phyloP scores from a whole-genome alignment of 2,329 filamentous ascomycete species.

The Berkeleyomyces rouxiae region DNA sequence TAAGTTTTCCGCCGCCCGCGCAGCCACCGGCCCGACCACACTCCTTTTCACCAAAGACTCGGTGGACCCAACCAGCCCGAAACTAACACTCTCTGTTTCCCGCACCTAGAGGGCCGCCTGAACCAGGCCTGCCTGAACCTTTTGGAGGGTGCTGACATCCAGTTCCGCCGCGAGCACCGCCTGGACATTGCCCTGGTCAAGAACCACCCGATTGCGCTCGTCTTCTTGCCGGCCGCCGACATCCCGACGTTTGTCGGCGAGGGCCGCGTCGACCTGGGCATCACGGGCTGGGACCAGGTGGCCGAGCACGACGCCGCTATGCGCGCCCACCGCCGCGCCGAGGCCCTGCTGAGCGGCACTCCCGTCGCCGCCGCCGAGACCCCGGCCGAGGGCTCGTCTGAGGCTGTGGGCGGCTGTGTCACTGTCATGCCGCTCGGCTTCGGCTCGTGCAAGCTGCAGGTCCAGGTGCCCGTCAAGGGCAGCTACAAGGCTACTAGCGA shows the following conservation, averaged over 20 bases:
- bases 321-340: conserved; percentile 30
- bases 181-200: conserved; percentile 96
- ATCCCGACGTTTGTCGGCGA: conserved; percentile 96
- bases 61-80: not conserved
- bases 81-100: conserved; percentile 14
- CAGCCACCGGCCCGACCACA: not conserved
- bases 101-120: conserved; percentile 64
- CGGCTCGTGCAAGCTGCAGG: conserved; percentile 79
- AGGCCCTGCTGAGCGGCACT: conserved; percentile 27
- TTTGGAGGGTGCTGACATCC: conserved; percentile 83
- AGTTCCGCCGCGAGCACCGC: conserved; percentile 86
- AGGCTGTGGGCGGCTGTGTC: conserved; percentile 47
- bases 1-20: conserved; percentile 30
- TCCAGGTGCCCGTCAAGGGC: conserved; percentile 89
- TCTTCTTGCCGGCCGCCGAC: conserved; percentile 92
- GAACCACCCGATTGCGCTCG: conserved; percentile 85
- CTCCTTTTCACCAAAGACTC: not conserved
- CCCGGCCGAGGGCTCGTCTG: conserved; percentile 23
- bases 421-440: conserved; percentile 85
- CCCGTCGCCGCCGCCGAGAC: conserved; percentile 3
- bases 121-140: conserved; percentile 79
- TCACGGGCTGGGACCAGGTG: conserved; percentile 86
- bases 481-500: conserved; percentile 51
- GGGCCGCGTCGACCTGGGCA: conserved; percentile 82
- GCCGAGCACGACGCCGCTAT: conserved; percentile 66